A percentile compares a stretch with the other conserved stretches of the same genome.
These are phyloP conservation scores for Sporothrix protearum DNA, from an alignment of 2,329 filamentous ascomycete species.

Conservation along the genomic window DNA sequence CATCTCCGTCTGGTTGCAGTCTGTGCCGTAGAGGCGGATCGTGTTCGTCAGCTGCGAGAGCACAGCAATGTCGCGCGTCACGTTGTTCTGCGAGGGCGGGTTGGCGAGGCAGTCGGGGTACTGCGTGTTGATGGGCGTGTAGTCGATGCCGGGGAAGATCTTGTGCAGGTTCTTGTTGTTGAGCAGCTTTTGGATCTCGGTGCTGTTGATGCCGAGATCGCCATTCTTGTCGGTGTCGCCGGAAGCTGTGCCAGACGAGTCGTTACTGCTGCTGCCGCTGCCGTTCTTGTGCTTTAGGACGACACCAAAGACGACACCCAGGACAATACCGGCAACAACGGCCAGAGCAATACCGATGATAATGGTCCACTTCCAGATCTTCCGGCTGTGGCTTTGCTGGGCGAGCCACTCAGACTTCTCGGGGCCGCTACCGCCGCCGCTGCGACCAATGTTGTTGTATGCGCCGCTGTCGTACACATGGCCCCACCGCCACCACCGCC, in stretches of 20 bases:
- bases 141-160: constrained; percentile 93
- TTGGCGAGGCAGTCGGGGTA: constrained; percentile 76
- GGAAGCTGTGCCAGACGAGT: constrained; percentile 48
- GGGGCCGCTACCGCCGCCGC: constrained; percentile 32
- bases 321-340: constrained; percentile 67
- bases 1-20: constrained; percentile 98
- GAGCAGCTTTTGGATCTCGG: constrained; percentile 71
- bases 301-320: constrained; percentile 70
- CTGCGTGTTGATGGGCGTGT: constrained; percentile 86
- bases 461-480: constrained; percentile 11
- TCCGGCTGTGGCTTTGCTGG: constrained; percentile 56
- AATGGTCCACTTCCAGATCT: constrained; percentile 68
- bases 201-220: constrained; percentile 69
- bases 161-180: constrained; percentile 81
- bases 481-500: neutral
- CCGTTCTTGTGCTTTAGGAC: constrained; percentile 57
- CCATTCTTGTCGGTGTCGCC: constrained; percentile 62
- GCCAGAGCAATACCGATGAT: constrained; percentile 61
- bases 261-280: constrained; percentile 31
- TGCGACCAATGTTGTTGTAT: constrained; percentile 36
- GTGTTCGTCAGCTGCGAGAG: constrained; percentile 86
- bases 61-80: constrained; percentile 86
- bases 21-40: constrained; percentile 86
- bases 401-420: constrained; percentile 67
- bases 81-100: constrained; percentile 86